Evolutionary conservation across 164 flowering plant genomes (phyloP), one percentile per base, ranked within the genome.

Genomic region (Protea cynaroides): DNA sequence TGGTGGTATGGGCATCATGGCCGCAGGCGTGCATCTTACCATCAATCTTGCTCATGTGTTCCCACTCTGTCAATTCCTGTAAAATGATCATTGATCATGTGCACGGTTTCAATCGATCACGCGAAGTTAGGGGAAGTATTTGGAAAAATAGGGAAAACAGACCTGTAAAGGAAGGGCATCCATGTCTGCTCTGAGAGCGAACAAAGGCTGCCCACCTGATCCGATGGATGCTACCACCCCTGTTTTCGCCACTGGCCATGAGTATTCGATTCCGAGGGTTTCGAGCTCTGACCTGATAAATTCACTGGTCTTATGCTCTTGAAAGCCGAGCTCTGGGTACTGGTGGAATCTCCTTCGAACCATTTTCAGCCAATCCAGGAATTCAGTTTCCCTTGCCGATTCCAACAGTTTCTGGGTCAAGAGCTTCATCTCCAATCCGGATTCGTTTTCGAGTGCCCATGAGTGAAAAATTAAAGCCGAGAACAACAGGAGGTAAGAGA

Each of bases 91-190:
- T 29, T 29, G 34, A 49, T 50, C 13, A n/a, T 15, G 25, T 52
- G 0, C 7, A 25, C 23, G 7, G 38, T 7, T 29, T 29, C 34
- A 29, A 2, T 29, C 34, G 34, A 29, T 29, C 34, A 29, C 34
- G 5, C 34, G 5, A 3, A 29, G 34, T 29, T 29, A 3, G 34
- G 34, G 34, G 34, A 29, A 29, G 34, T 29, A 29, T 29, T 29
- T 29, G 34, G 34, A 29, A 29, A 29, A 29, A 5, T 29, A 29
- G 34, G 5, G 34, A 3, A 47, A 11, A 37, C 1, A 29, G n/a
- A 88, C 97, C 88, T 82, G 89, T 62, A 91, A 62, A 19, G 93
- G 86, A n/a, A 91, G 91, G 40, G 92, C 93, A 67, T 88, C 97
- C 97, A 91, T 91, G 74, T 91, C 93, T 0, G 97, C 96, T 58